phyloP scores from a whole-genome alignment of 495 filamentous ascomycete species.

The Xylaria longipes region DNA sequence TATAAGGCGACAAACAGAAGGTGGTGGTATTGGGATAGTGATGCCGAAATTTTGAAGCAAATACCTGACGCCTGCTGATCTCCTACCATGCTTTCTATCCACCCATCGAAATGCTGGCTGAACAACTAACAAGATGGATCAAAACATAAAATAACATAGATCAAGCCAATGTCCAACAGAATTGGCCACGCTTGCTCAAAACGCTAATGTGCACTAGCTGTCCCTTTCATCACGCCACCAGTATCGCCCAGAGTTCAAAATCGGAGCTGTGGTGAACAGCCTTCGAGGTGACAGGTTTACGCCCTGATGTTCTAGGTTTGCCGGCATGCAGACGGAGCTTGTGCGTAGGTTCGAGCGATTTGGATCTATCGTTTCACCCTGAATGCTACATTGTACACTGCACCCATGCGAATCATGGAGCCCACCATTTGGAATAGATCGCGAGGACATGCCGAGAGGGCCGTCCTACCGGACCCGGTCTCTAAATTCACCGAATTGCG shows the following conservation, averaged over 20 bases:
- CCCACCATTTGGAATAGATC: not conserved
- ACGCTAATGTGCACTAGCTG: not conserved
- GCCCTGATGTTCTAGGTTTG: not conserved
- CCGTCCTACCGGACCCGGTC: slow-evolving; percentile 26
- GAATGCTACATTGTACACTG: not conserved
- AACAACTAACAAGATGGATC: slow-evolving; percentile 14
- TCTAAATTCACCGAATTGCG: slow-evolving; percentile 23
- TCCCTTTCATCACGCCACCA: slow-evolving; percentile 11
- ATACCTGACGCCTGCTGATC: slow-evolving; percentile 4
- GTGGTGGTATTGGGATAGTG: not conserved
- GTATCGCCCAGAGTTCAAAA: not conserved
- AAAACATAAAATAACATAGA: slow-evolving; percentile 19
- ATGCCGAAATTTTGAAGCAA: slow-evolving; percentile 4
- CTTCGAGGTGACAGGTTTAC: not conserved
- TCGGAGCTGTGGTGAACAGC: not conserved
- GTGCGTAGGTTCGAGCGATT: not conserved
- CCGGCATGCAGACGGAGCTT: not conserved
- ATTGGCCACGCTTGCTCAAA: not conserved
- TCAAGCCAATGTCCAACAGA: not conserved
- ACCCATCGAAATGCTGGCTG: slow-evolving; percentile 13
- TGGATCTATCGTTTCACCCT: not conserved
- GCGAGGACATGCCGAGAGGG: not conserved
- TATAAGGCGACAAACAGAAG: not conserved
- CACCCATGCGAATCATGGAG: not conserved
- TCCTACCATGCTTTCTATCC: slow-evolving; percentile 16